Base-by-base conservation (phyloP, 2,329 filamentous ascomycete genomes). In the Aspergillus ustus region DNA sequence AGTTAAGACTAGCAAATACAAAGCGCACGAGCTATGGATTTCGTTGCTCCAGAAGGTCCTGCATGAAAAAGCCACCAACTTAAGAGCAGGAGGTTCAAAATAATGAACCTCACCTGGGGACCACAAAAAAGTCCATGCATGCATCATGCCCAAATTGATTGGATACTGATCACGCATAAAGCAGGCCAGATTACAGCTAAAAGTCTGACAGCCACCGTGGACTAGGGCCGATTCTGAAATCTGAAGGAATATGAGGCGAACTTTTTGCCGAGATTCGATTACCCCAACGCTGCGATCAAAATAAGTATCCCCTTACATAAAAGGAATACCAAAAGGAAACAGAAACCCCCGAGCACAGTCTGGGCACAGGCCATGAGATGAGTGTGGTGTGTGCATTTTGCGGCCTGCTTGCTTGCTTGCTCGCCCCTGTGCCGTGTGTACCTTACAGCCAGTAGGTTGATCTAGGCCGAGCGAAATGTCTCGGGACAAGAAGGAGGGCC, bases 361-460 rank as follows among this genome's bases (percentile, higher is more conserved):
- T 13, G 31, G 31, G 7, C 31, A 34, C 31, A 34, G 2, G 29
- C 9, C 13, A 25, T 25, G 25, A 25, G 25, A 25, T 5, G 25
- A 25, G 25, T 40, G 34, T 40, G 34, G 13, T 11, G 34, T 40
- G 34, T 13, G 34, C 34, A 40, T 15, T 43, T 43, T 29, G 29
- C 9, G 11, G n/a, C 31, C 15, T 29, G 50, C 49, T 34, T 11
- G 37, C 37, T 25, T 46, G 25, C 45, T 40, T 13, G 25, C 29
- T 46, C 28, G 46, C 62, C 63, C 63, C 56, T 65, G 50, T 58
- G 46, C 51, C 34, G 6, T 4, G 25, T 5, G 63, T 63, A 60
- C 61, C 61, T 64, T 63, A 53, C 57, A n/a, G n/a, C n/a, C n/a
- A 60, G 62, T 31, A 52, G 59, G 57, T 46, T 58, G 46, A 55